Evolutionary conservation across 805 yeast species (phyloP), one percentile per base, ranked within the genome.

Genomic region (Candida lessepsii): DNA sequence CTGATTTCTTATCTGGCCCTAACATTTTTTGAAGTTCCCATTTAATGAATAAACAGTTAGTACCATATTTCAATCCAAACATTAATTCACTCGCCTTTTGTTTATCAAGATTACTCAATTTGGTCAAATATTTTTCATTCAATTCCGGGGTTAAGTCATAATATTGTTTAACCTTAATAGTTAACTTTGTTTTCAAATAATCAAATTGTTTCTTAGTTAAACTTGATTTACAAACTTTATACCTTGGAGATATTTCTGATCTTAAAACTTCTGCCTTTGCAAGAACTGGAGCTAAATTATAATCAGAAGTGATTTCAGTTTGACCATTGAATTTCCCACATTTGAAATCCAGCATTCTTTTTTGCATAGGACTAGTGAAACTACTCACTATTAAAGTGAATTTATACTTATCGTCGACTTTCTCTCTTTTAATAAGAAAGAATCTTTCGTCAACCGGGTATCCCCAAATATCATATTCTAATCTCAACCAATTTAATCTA

Each of bases 381-480:
- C 39, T 29, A 21, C 44, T 36, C 11, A 44, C 20, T 0, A 42
- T 34, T 10, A 54, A 45, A 3, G 27, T 29, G 44, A 58, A 57
- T 2, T 29, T 13, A 9, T 19, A 16, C 5, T 25, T 18, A 9
- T 37, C 41, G 1, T 34, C 37, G 11, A 29, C 45, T 5, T 38
- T 32, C 9, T 18, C 23, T 25, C 42, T 23, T 29, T 21, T 20
- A 7, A 46, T 20, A 10, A 46, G 29, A 14, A 42, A 29, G 37
- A 50, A 48, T 9, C 32, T 21, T 5, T 46, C 47, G 19, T 35
- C 41, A 6, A 50, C 24, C 8, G 34, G 51, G 20, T 43, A 25
- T 0, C 65, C 71, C 71, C 71, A 66, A 5, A 53, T 32, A 39
- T 59, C 53, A 41, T 57, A 57, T 35, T 57, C 68, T 11, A 65